These are phyloP conservation scores for Plectosphaerella plurivora DNA, from an alignment of 2,329 filamentous ascomycete genomes.

Conservation along the genomic window DNA sequence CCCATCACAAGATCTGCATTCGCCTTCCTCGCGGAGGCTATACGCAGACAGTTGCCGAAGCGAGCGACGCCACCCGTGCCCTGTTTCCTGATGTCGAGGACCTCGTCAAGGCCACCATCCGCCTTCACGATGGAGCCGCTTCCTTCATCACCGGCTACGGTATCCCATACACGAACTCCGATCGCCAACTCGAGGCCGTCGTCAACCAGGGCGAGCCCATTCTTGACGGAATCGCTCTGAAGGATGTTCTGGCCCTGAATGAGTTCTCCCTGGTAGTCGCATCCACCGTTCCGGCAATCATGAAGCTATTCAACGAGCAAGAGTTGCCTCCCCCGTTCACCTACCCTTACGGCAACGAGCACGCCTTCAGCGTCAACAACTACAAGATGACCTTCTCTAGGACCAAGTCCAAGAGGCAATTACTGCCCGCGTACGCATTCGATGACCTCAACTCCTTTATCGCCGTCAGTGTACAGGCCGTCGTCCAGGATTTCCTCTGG, in stretches of 20 bases:
- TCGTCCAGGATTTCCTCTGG: too few species aligned
- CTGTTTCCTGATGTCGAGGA: neutral
- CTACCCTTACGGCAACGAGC: too few species aligned
- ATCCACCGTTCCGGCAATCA: too few species aligned
- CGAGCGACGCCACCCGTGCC: neutral
- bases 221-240: neutral
- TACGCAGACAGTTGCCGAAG: neutral
- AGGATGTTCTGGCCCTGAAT: neutral
- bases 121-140: neutral
- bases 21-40: neutral
- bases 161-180: neutral
- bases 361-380: too few species aligned
- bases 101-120: neutral
- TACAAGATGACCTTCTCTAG: too few species aligned
- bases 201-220: neutral
- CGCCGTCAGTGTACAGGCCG: too few species aligned
- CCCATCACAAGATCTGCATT: neutral
- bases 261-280: neutral
- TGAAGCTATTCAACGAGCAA: too few species aligned
- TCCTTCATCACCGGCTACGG: neutral
- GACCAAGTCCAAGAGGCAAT: too few species aligned
- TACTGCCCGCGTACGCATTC: too few species aligned
- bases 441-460: neutral
- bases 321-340: too few species aligned
- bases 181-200: neutral